phyloP scores from a whole-genome alignment of 2,329 filamentous ascomycete species.

The Aspergillus ruber region DNA sequence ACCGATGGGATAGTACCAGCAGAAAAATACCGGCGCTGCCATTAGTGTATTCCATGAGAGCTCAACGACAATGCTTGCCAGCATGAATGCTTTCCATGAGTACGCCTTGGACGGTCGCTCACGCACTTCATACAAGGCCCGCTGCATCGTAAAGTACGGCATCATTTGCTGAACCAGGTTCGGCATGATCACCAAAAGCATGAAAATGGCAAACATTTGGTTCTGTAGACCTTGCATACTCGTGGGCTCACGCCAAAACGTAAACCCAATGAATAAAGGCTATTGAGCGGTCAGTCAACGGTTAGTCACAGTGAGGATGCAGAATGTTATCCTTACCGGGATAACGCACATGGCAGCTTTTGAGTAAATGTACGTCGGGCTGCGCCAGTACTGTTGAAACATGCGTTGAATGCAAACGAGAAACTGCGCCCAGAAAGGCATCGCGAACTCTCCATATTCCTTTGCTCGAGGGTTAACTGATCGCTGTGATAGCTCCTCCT shows the following conservation, averaged over 20 bases:
- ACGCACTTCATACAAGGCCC: constrained; percentile 51
- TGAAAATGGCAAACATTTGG: constrained; percentile 83
- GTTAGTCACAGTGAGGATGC: constrained; percentile 22
- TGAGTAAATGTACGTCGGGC: constrained; percentile 78
- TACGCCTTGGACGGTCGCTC: constrained; percentile 60
- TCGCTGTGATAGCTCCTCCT: constrained; percentile 21
- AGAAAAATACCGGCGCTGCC: constrained; percentile 52
- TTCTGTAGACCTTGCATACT: constrained; percentile 77
- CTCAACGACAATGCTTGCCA: constrained; percentile 63
- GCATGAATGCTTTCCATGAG: constrained; percentile 63
- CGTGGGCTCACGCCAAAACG: constrained; percentile 67
- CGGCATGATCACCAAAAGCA: constrained; percentile 71
- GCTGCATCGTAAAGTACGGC: constrained; percentile 50
- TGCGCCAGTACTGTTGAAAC: constrained; percentile 87
- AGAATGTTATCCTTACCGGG: constrained; percentile 57
- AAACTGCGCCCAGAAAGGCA: constrained; percentile 62
- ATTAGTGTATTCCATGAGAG: constrained; percentile 58
- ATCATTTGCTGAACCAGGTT: constrained; percentile 44
- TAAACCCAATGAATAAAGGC: constrained; percentile 74
- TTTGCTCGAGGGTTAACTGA: constrained; percentile 38
- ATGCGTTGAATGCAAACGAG: constrained; percentile 63
- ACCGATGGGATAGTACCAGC: constrained; percentile 60
- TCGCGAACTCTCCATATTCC: constrained; percentile 70
- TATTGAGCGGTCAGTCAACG: constrained; percentile 30
- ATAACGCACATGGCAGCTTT: constrained; percentile 60